These are phyloP conservation scores for Xylariaceae sp. DNA, from an alignment of 2,329 filamentous ascomycete species.

Conservation along the genomic window DNA sequence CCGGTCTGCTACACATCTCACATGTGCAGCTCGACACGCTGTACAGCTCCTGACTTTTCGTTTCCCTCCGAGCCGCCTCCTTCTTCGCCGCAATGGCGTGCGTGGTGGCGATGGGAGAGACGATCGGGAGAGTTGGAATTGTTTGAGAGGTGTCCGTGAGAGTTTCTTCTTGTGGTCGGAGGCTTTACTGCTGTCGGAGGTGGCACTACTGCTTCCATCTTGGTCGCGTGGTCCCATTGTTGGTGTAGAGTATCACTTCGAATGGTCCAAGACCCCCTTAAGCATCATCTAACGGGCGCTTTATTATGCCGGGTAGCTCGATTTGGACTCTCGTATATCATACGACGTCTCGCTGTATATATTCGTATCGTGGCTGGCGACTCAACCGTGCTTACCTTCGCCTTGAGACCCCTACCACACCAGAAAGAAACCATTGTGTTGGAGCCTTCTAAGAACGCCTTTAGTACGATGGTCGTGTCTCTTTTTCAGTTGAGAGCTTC, in stretches of 20 bases:
- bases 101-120: background rate
- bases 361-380: background rate
- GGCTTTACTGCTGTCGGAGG: background rate
- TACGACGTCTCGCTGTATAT: background rate
- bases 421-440: background rate
- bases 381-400: background rate
- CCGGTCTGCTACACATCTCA: constrained; percentile 20
- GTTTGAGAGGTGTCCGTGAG: constrained; percentile 4
- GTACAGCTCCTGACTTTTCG: constrained; percentile 18
- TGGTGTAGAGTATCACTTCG: background rate
- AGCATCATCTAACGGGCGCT: too few relatives aligned
- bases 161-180: background rate
- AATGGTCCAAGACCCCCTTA: background rate
- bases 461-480: background rate
- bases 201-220: background rate
- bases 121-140: background rate
- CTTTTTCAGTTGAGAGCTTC: background rate
- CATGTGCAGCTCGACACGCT: constrained; percentile 19
- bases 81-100: constrained; percentile 1
- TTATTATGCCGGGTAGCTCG: background rate
- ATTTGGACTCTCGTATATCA: background rate
- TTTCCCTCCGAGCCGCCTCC: constrained; percentile 14
- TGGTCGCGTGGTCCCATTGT: constrained; percentile 1
- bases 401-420: background rate
- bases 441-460: background rate